Evolutionary conservation across 78 protist genomes (phyloP).

Genomic region (Salpingoeca rosetta): DNA sequence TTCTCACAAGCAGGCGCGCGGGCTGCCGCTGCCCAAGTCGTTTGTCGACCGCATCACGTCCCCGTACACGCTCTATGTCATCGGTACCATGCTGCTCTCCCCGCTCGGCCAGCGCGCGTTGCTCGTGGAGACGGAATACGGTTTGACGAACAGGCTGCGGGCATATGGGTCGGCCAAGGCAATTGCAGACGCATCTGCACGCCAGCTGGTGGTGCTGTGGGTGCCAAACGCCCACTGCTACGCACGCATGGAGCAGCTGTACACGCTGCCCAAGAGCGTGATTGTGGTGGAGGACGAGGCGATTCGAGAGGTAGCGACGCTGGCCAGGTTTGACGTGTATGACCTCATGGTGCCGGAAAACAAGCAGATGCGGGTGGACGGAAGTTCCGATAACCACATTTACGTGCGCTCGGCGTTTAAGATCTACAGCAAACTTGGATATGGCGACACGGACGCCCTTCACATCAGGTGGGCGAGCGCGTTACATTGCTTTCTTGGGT

Average conservation of each 20-base stretch:
- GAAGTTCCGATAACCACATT: not conserved
- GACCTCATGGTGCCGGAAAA: not conserved
- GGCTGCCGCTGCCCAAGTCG: too few species aligned
- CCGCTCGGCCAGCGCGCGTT: not conserved
- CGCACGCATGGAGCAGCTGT: not conserved
- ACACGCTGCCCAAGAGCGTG: not conserved
- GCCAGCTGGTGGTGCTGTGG: not conserved
- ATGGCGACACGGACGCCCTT: not conserved
- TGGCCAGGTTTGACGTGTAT: too few species aligned
- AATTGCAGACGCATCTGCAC: not conserved
- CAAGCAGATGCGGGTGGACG: not conserved
- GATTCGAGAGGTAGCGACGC: not conserved
- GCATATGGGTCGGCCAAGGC: not conserved
- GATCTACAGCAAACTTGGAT: not conserved
- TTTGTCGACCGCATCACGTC: not conserved
- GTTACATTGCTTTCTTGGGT: too few species aligned
- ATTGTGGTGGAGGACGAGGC: not conserved
- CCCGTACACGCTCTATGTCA: not conserved
- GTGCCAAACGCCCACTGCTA: not conserved
- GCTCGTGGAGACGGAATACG: not conserved
- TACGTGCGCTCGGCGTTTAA: not conserved
- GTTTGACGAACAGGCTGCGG: not conserved
- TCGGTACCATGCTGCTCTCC: not conserved
- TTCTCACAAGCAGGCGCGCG: too few species aligned
- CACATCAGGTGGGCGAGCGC: too few species aligned